These are phyloP conservation scores for Epichloe sp. DNA, from an alignment of 2,329 filamentous ascomycete species.

Conservation along the genomic window DNA sequence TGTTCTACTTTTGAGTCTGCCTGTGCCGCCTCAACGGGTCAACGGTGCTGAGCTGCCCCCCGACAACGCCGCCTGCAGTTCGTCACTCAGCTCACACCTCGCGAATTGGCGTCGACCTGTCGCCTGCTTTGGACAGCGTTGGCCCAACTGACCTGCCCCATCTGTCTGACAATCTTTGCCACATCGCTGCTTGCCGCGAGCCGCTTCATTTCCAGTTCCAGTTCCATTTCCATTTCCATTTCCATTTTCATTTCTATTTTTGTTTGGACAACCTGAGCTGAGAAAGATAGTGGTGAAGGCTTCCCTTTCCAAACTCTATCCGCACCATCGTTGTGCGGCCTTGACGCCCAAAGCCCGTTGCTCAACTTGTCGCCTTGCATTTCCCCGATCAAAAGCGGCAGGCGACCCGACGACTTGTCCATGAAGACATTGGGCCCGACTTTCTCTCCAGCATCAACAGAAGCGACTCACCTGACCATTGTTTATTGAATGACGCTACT, in stretches of 20 bases:
- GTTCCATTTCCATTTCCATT: background rate
- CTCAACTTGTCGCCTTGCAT: background rate
- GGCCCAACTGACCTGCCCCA: slow-evolving; percentile 1
- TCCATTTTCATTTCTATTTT: background rate
- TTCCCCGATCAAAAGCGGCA: background rate
- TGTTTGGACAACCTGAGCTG: background rate
- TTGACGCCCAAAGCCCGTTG: background rate
- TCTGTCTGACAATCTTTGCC: slow-evolving; percentile 1
- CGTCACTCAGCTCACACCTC: slow-evolving; percentile 2
- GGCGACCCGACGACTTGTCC: background rate
- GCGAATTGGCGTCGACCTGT: background rate
- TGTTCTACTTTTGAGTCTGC: background rate
- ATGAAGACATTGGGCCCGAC: background rate
- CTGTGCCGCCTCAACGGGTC: slow-evolving; percentile 2
- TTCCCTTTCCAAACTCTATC: background rate
- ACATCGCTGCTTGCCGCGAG: slow-evolving; percentile 2
- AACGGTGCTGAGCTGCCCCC: slow-evolving; percentile 4
- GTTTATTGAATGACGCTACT: slow-evolving; percentile 8
- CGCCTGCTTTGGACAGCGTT: background rate
- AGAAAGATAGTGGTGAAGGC: background rate
- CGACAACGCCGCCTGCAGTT: slow-evolving; percentile 5
- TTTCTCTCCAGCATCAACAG: background rate
- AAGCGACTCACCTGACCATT: slow-evolving; percentile 2
- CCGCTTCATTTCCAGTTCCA: background rate
- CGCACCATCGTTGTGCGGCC: background rate